Evolutionary conservation across 768 basidiomycete genomes (phyloP), one percentile per base, ranked within the genome.

Genomic region (Leucocoprinus sp.): DNA sequence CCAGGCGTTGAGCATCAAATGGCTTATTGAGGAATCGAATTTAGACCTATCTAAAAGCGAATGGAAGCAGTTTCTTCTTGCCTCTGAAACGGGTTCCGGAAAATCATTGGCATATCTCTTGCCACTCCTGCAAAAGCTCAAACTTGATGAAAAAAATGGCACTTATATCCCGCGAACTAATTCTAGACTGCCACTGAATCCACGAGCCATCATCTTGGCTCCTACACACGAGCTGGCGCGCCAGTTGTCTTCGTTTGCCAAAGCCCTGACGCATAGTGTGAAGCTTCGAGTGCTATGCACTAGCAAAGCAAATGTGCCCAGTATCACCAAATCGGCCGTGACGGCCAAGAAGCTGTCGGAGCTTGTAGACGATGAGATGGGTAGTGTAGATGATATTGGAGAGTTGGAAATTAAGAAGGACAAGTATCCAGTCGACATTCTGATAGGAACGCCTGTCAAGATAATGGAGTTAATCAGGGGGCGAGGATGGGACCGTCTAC

Each of bases 61-160:
- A 19, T 70, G 66, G 57, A 65, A 66, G 37, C 67, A 78, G 38
- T 82, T 73, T 52, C 73, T 95, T 5, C 71, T 95, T 1, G 92
- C 89, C 0, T 82, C 85, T 0, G 91, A 93, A 62, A 95, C 90
- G 0, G 92, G 93, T 12, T 91, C 89, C 0, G 92, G 91, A 1
- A 95, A 95, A 65, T 91, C 86, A 2, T 75, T 93, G 22, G 92
- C 93, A 1, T 95, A 93, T 60, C 74, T 93, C 34, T 72, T 93
- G 4, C 92, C 92, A 0, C 61, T 93, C 43, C 69, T 95, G 1
- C 85, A 93, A 52, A 66, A 74, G 51, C 67, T 93, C 58, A 95
- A 95, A 60, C 58, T 65, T 38, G 67, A 74, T 2, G 90, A 93
- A 57, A 19, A 38, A 9, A 37, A 36, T 2, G 40, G 24, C 12